phyloP scores from a whole-genome alignment of 805 yeast species.

The Millerozyma miso region DNA sequence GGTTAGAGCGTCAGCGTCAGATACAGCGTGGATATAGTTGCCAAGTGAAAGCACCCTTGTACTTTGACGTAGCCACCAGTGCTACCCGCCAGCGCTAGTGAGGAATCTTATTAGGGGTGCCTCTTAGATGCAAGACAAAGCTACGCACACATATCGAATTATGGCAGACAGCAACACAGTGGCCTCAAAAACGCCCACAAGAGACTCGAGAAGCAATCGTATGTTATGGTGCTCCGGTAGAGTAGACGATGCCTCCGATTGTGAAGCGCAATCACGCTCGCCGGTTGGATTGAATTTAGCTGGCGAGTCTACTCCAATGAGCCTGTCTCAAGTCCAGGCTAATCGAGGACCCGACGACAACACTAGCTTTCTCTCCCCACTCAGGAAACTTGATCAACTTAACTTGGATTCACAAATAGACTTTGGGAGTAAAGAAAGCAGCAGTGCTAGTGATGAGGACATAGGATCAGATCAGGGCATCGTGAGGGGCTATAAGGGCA shows the following conservation, averaged over 20 bases:
- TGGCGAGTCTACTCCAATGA: slow-evolving; percentile 10
- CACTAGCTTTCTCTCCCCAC: slow-evolving; percentile 26
- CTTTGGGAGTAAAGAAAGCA: neutral
- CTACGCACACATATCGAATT: neutral
- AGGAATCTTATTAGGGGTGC: neutral
- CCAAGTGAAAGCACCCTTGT: too few species aligned
- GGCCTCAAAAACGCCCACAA: neutral
- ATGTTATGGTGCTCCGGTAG: slow-evolving; percentile 3
- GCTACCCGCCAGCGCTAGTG: neutral
- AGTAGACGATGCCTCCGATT: slow-evolving; percentile 4
- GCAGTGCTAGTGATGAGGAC: neutral
- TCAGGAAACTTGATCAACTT: slow-evolving; percentile 29
- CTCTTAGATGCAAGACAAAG: neutral
- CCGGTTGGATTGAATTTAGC: slow-evolving; percentile 9
- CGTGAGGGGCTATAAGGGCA: neutral
- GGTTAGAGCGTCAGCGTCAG: too few species aligned
- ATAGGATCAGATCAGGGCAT: neutral
- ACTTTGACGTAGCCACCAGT: neutral
- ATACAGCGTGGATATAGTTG: too few species aligned
- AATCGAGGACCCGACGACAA: slow-evolving; percentile 1
- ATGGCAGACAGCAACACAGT: slow-evolving; percentile 2
- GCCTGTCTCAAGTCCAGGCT: neutral
- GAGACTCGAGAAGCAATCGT: neutral
- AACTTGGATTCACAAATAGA: slow-evolving; percentile 19
- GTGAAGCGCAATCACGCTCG: slow-evolving; percentile 1